These are phyloP conservation scores for Pochonia chlamydosporia DNA, from an alignment of 2,329 filamentous ascomycete genomes.

Conservation along the genomic window DNA sequence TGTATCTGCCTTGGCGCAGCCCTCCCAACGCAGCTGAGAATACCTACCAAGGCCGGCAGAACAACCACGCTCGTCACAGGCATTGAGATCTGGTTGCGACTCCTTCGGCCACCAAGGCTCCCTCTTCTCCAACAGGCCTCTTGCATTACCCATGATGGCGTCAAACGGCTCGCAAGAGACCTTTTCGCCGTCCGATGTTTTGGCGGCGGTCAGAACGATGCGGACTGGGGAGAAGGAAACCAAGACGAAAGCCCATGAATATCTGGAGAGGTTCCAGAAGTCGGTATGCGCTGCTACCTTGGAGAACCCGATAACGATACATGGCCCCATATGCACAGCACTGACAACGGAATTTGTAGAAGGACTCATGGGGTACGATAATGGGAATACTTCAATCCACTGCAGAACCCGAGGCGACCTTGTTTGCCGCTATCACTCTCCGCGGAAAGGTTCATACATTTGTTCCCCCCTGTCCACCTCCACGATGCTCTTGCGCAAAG, in stretches of 20 bases:
- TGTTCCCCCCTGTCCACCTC: neutral
- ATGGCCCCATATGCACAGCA: too few species aligned
- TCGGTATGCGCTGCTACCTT: constrained; percentile 57
- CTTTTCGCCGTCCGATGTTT: constrained; percentile 69
- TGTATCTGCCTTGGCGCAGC: neutral
- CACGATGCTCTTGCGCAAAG: too few species aligned
- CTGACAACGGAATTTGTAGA: constrained; percentile 41
- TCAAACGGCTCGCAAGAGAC: constrained; percentile 58
- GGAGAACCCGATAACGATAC: too few species aligned
- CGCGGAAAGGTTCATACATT: constrained; percentile 76
- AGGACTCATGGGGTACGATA: constrained; percentile 85
- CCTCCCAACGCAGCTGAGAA: neutral
- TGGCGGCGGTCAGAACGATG: constrained; percentile 89
- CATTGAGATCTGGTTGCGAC: neutral
- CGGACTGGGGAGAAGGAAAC: constrained; percentile 73
- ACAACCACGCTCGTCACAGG: neutral
- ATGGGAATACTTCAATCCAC: constrained; percentile 81
- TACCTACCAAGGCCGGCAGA: neutral
- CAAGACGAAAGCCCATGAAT: constrained; percentile 88
- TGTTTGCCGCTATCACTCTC: constrained; percentile 94
- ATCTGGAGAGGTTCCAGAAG: constrained; percentile 93
- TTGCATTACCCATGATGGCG: constrained; percentile 49
- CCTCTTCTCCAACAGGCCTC: neutral
- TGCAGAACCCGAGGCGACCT: constrained; percentile 75
- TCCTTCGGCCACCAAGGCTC: neutral